phyloP scores from a whole-genome alignment of 2,329 filamentous ascomycete species.

The Botrytis byssoidea region DNA sequence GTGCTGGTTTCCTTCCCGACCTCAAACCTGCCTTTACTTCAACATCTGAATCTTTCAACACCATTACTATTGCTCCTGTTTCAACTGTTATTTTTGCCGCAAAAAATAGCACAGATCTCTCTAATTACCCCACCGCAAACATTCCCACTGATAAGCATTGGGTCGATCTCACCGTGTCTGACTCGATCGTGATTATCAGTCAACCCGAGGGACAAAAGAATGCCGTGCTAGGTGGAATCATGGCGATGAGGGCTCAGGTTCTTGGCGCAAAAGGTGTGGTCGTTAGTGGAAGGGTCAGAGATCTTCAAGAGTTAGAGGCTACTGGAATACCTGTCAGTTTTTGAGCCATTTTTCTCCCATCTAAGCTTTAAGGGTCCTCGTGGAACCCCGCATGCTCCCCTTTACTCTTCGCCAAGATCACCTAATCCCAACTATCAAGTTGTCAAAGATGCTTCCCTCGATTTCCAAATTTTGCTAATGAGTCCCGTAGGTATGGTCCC shows the following conservation, averaged over 20 bases:
- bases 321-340: constrained; percentile 55
- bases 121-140: constrained; percentile 41
- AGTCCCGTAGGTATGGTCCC: constrained; percentile 51
- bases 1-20: constrained; percentile 66
- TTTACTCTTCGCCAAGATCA: background rate
- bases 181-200: constrained; percentile 63
- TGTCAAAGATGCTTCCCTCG: background rate
- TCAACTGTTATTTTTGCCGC: constrained; percentile 64
- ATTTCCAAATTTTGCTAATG: constrained; percentile 14
- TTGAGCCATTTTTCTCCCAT: background rate
- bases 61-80: constrained; percentile 46
- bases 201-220: constrained; percentile 65
- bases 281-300: constrained; percentile 67
- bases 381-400: background rate
- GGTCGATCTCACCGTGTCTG: constrained; percentile 61
- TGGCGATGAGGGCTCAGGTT: constrained; percentile 66
- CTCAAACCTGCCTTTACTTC: constrained; percentile 38
- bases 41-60: constrained; percentile 27
- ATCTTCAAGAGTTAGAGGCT: constrained; percentile 58
- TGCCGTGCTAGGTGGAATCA: constrained; percentile 74
- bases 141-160: constrained; percentile 63
- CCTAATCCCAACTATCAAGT: background rate
- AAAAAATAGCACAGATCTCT: constrained; percentile 48
- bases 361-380: background rate
- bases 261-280: constrained; percentile 60